Evolutionary conservation across 2,329 filamentous ascomycete species (phyloP), one percentile per base, ranked within the genome.

Genomic region (Xylaria polymorpha): DNA sequence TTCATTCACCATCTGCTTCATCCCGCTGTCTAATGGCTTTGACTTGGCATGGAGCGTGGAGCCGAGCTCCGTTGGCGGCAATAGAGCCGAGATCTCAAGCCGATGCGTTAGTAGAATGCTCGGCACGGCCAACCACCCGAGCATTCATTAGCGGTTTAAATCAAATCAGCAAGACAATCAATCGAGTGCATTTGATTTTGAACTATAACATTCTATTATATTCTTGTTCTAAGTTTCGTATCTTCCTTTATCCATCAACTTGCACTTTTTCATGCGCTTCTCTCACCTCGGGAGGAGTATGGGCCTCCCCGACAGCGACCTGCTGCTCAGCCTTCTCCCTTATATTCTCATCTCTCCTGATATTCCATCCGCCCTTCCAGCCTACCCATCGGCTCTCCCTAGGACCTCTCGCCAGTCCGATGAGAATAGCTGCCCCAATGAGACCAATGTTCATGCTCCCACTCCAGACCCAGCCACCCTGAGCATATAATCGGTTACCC

Each of bases 401-500:
- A 7, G 83, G 83, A 0, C 82, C 83, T 5, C 81, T 74, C 2
- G 73, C 75, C 4, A 83, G 43, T 25, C 77, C 81, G 3, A 81
- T 69, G 14, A 82, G 41, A 4, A 83, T 72, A 18, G 80, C 81
- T 29, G 79, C 69, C 2, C 75, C 78, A 9, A 83, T 76, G 12
- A 83, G 79, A 0, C 77, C 82, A 67, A 84, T 79, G 32, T 80
- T 82, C 50, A 79, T 81, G 8, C 79, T 80, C 0, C 84, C 83
- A 64, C 84, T 87, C 69, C 80, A 83, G 8, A 76, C 79, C 85
- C 85, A 87, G 0, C 86, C 86, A 1, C 85, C 85, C 37, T 80
- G 74, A 0, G 85, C 85, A 66, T 86, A 87, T 1, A 87, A 76
- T 20, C 82, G 79, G 70, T 87, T 87, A 0, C 87, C 87, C 4